phyloP scores from a whole-genome alignment of 2,329 filamentous ascomycete species.

The Berkeleyomyces rouxiae region DNA sequence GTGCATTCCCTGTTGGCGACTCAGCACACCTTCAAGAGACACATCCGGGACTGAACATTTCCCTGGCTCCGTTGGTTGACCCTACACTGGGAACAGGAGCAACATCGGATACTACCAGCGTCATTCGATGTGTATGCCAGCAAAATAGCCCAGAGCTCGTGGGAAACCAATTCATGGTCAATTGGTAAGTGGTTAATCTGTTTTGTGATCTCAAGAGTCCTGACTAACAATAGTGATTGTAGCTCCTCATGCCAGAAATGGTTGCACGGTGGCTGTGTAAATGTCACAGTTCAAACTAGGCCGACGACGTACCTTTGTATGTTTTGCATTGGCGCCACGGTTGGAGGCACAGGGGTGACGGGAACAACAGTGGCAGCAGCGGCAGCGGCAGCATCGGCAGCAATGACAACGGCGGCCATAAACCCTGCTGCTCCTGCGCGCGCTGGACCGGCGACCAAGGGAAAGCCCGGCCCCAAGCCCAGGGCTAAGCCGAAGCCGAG shows the following conservation, averaged over 20 bases:
- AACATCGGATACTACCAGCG: background rate
- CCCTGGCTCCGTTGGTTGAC: background rate
- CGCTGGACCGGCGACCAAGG: background rate
- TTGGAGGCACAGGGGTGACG: too few relatives aligned
- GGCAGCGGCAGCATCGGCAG: slow-evolving; percentile 25
- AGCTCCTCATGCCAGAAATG: slow-evolving; percentile 50
- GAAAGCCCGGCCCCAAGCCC: background rate
- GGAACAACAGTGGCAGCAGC: slow-evolving; percentile 27
- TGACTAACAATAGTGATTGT: slow-evolving; percentile 9
- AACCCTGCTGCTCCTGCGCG: too few relatives aligned
- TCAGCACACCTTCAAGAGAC: too few relatives aligned
- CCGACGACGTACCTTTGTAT: slow-evolving; percentile 47
- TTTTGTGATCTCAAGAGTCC: background rate
- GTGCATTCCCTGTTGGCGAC: too few relatives aligned
- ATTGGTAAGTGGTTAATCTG: slow-evolving; percentile 34
- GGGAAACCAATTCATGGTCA: slow-evolving; percentile 38
- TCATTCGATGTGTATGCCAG: slow-evolving; percentile 41
- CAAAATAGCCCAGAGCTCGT: slow-evolving; percentile 25
- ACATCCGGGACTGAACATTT: background rate
- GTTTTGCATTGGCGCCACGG: slow-evolving; percentile 35
- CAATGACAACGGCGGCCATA: slow-evolving; percentile 17
- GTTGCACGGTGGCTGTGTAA: slow-evolving; percentile 47
- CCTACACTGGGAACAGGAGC: slow-evolving; percentile 16
- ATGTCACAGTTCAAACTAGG: slow-evolving; percentile 38
- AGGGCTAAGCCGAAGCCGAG: background rate